phyloP scores from a whole-genome alignment of 306 rosid species.

The Pyrus bretschneideri region DNA sequence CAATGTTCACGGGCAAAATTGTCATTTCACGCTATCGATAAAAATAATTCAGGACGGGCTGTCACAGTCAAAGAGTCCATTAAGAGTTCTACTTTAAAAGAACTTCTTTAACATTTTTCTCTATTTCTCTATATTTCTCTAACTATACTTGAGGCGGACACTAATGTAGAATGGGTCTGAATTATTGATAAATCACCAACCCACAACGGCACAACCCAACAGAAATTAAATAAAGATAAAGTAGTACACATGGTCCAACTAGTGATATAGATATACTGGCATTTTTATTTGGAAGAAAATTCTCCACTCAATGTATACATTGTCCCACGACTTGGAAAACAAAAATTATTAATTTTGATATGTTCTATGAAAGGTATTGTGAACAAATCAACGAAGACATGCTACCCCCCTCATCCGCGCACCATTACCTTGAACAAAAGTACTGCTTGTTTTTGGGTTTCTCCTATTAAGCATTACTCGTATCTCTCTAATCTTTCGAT shows the following conservation, averaged over 20 bases:
- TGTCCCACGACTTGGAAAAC: background rate
- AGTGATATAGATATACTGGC: background rate
- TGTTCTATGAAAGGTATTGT: background rate
- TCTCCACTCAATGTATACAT: background rate
- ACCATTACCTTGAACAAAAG: background rate
- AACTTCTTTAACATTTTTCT: no score
- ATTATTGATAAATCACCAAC: background rate
- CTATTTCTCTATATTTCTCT: no score
- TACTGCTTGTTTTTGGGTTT: background rate
- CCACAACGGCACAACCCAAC: no score
- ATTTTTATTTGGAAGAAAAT: background rate
- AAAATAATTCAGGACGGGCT: no score
- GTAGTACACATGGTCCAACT: background rate
- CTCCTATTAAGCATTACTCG: background rate
- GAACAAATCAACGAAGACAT: background rate
- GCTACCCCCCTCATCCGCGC: background rate
- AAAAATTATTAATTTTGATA: background rate
- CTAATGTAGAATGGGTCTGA: background rate
- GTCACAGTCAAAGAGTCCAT: no score
- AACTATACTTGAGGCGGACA: background rate
- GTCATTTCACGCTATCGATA: no score
- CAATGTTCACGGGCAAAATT: no score
- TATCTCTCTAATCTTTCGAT: background rate
- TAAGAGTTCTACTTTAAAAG: no score
- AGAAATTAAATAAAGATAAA: background rate